These are phyloP conservation scores for Fraxinus cuspidata DNA, from an alignment of 257 asterid genomes.

Conservation along the genomic window DNA sequence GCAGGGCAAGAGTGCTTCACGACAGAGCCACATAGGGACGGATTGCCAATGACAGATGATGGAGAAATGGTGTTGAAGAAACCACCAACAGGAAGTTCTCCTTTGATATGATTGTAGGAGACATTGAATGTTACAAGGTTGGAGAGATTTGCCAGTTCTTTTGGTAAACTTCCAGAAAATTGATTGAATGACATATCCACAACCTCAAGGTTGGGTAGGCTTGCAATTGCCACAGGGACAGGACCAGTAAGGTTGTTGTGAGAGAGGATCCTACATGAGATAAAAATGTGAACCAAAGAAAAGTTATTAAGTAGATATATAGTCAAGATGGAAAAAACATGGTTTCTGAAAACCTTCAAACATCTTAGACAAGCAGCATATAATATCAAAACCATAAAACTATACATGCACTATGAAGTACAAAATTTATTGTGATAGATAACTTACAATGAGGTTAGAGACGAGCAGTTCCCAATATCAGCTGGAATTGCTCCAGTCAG, in stretches of 20 bases:
- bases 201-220: slow-evolving; percentile 55
- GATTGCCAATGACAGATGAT: slow-evolving; percentile 69
- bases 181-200: slow-evolving; percentile 77
- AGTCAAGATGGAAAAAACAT: neutral
- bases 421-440: neutral
- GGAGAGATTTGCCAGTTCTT: slow-evolving; percentile 63
- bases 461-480: slow-evolving; percentile 59
- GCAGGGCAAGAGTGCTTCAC: slow-evolving; percentile 76
- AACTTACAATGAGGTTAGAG: slow-evolving; percentile 68
- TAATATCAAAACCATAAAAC: neutral
- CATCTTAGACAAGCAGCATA: neutral
- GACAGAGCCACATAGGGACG: slow-evolving; percentile 77
- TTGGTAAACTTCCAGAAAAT: slow-evolving; percentile 67
- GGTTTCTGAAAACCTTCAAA: neutral
- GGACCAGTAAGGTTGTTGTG: slow-evolving; percentile 66
- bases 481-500: slow-evolving; percentile 54
- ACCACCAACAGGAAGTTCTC: slow-evolving; percentile 84
- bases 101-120: slow-evolving; percentile 70
- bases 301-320: neutral
- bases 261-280: slow-evolving; percentile 58
- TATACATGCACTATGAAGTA: neutral
- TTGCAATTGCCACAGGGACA: slow-evolving; percentile 53
- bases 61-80: slow-evolving; percentile 71
- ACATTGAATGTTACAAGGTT: slow-evolving; percentile 60
- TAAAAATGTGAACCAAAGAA: slow-evolving; percentile 20